Evolutionary conservation across 1,284 basidiomycete species (phyloP), one percentile per base, ranked within the genome.

Genomic region (Vanrija sp.): DNA sequence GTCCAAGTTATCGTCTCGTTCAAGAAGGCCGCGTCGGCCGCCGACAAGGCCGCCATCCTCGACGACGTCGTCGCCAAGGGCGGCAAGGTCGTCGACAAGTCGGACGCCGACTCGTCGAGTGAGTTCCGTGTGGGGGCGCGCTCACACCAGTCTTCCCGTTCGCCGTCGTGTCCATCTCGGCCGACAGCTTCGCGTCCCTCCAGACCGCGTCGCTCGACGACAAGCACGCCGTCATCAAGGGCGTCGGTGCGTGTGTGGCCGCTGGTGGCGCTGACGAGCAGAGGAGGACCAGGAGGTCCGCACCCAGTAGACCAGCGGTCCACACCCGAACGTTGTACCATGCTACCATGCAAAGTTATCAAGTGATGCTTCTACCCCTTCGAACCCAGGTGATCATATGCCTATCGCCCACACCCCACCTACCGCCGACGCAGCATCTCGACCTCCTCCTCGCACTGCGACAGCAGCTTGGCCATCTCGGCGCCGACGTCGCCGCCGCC

Each of bases 1-100:
- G 31, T 31, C 19, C n/a, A 47, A 71, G 71, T 66, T 41, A 71
- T 73, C 53, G 53, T 73, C 54, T 64, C 65, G 55, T 72, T 73
- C 56, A 65, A 68, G 54, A 69, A 69, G 60, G 20, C 53, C 14
- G 61, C 70, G 5, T 63, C 68, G 23, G 31, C 51, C 15, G 69
- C 61, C 14, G 67, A 71, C 25, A 63, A 63, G 54, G 55, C 60
- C 15, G 61, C 61, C 42, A 54, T 62, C 35, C 49, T 73, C 37
- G 47, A 61, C 14, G 62, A 65, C 19, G 50, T 73, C 42, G 60
- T 61, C 44, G 49, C 47, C 36, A 57, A 65, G 45, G 69, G 67
- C 22, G 69, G 60, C 4, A 52, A 64, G 42, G 49, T 71, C 31
- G 54, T 65, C 53, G 67, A 63, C 25, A 61, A 64, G 20, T 66